These are phyloP conservation scores for Kwoniella shandongensis DNA, from an alignment of 768 basidiomycete species.

Conservation along the genomic window DNA sequence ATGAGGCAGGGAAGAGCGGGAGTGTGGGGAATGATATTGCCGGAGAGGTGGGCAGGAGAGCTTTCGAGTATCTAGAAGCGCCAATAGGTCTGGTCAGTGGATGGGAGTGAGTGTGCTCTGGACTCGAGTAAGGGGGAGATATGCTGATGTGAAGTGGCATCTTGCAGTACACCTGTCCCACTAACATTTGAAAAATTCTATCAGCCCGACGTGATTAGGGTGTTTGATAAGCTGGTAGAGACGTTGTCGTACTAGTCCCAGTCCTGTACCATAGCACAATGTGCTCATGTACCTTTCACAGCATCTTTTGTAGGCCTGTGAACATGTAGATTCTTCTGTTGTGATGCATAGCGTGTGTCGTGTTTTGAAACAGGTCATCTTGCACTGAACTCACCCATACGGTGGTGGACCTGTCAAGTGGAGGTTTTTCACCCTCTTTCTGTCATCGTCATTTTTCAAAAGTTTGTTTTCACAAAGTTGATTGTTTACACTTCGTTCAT, in stretches of 20 bases:
- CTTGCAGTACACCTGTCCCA: conserved; percentile 70
- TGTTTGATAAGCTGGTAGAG: conserved; percentile 79
- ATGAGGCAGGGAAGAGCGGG: conserved; percentile 83
- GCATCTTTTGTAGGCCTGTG: conserved; percentile 5
- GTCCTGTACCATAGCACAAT: neutral
- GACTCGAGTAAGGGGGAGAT: conserved; percentile 1
- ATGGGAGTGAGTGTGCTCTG: conserved; percentile 78
- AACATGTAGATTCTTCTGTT: too few species aligned
- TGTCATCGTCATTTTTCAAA: too few species aligned
- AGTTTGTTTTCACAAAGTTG: neutral
- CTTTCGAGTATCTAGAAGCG: conserved; percentile 82
- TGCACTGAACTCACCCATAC: too few species aligned
- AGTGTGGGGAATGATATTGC: conserved; percentile 89
- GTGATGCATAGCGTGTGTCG: too few species aligned
- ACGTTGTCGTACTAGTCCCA: conserved; percentile 63
- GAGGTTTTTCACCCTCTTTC: conserved; percentile 6
- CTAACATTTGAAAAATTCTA: conserved; percentile 89
- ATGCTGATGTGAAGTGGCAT: neutral
- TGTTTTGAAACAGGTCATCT: too few species aligned
- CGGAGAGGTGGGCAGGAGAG: conserved; percentile 83
- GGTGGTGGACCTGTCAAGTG: too few species aligned
- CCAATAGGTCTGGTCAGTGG: conserved; percentile 83
- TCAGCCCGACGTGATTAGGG: conserved; percentile 79
- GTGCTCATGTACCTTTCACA: neutral
- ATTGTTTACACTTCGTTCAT: conserved; percentile 3